Conservation (phyloP, 2,329 filamentous ascomycete genomes). For the Ilyonectria robusta region DNA sequence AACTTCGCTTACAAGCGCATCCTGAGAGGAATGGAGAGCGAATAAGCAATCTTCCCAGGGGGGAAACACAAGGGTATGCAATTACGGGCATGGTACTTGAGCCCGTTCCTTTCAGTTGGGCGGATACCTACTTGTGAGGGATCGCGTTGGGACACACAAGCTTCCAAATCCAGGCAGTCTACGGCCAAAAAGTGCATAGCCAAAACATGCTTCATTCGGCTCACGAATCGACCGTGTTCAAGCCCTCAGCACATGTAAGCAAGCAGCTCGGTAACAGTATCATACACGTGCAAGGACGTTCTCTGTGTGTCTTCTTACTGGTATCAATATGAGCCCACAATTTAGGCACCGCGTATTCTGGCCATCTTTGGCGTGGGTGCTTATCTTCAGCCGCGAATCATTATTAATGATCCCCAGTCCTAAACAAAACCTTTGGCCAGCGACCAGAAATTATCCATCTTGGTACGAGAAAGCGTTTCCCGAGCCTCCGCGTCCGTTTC, state of each 20-base stretch:
- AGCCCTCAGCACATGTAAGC: not conserved
- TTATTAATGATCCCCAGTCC: not conserved
- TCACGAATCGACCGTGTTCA: not conserved
- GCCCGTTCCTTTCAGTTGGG: too few species aligned
- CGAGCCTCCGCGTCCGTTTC: constrained; percentile 93
- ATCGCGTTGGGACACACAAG: too few species aligned
- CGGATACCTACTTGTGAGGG: too few species aligned
- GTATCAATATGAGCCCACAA: not conserved
- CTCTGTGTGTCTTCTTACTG: not conserved
- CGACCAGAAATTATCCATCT: constrained; percentile 97
- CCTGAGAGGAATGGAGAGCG: too few species aligned
- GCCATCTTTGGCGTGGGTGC: not conserved
- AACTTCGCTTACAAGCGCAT: too few species aligned
- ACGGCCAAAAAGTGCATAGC: not conserved
- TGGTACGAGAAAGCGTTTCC: constrained; percentile 82
- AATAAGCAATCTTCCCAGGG: too few species aligned
- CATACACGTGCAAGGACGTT: not conserved
- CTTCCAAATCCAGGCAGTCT: too few species aligned
- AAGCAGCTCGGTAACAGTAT: not conserved
- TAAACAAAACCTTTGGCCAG: constrained; percentile 76
- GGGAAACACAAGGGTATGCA: too few species aligned
- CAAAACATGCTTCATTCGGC: not conserved
- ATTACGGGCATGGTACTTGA: too few species aligned
- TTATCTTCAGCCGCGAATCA: not conserved
- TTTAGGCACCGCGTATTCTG: not conserved